Evolutionary conservation across 768 basidiomycete species (phyloP).

Genomic region (Mycena leptocephala): DNA sequence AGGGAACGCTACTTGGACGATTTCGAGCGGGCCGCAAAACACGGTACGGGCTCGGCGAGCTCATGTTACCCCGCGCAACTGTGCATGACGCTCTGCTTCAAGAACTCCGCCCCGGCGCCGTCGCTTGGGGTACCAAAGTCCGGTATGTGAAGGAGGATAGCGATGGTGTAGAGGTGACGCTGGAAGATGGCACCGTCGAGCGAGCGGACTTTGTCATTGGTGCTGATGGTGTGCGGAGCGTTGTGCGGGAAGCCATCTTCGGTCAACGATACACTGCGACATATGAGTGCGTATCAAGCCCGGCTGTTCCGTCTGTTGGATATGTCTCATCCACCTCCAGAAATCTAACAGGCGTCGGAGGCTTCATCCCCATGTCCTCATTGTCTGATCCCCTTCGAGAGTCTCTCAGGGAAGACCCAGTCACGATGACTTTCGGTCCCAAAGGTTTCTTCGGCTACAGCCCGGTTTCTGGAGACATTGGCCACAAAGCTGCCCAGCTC

Average conservation of each 20-base stretch:
- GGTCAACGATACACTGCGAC: slow-evolving; percentile 43
- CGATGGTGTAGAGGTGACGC: slow-evolving; percentile 44
- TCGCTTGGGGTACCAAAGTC: slow-evolving; percentile 52
- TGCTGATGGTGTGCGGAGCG: slow-evolving; percentile 57
- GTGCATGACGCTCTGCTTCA: slow-evolving; percentile 53
- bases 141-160: slow-evolving; percentile 44
- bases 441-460: slow-evolving; percentile 58
- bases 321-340: slow-evolving; percentile 34
- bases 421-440: slow-evolving; percentile 57
- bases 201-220: slow-evolving; percentile 57
- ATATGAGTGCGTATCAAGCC: slow-evolving; percentile 45
- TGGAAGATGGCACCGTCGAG: slow-evolving; percentile 51
- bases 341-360: slow-evolving; percentile 56
- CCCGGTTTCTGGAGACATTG: slow-evolving; percentile 10
- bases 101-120: slow-evolving; percentile 45
- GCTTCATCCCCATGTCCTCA: slow-evolving; percentile 52
- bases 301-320: not conserved
- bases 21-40: slow-evolving; percentile 46
- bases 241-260: slow-evolving; percentile 51
- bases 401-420: slow-evolving; percentile 46
- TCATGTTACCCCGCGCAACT: slow-evolving; percentile 51
- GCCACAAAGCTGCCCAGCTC: slow-evolving; percentile 35
- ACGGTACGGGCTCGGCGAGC: slow-evolving; percentile 50
- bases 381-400: slow-evolving; percentile 47
- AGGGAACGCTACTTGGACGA: slow-evolving; percentile 52